A percentile compares a stretch with the other conserved stretches of the same genome.
phyloP scores from a whole-genome alignment of 2,329 filamentous ascomycete genomes.

The Emergomyces orientalis region DNA sequence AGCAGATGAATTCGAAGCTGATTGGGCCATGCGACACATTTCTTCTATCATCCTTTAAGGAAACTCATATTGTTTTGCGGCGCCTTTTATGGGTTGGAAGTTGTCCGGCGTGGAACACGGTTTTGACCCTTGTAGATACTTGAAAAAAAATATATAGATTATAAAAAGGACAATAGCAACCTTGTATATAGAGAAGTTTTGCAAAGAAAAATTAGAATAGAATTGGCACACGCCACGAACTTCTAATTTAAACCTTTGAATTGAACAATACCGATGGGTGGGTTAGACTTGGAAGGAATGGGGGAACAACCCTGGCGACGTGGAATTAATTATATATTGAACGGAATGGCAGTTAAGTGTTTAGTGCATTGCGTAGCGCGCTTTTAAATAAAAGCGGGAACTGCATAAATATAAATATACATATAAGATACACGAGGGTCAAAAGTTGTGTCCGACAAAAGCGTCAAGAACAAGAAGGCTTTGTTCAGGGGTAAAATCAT shows the following conservation, averaged over 20 bases:
- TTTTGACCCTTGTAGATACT: neutral
- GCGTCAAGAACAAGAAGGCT: neutral
- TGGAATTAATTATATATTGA: too few species aligned
- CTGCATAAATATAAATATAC: neutral
- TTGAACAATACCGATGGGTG: neutral
- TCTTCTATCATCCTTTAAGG: neutral
- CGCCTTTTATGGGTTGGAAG: neutral
- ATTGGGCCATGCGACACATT: neutral
- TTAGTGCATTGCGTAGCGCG: neutral
- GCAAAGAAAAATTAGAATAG: neutral
- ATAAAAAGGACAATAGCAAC: neutral
- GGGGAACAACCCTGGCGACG: too few species aligned
- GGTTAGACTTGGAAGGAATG: too few species aligned
- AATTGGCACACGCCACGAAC: neutral
- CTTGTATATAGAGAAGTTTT: neutral
- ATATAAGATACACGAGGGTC: too few species aligned
- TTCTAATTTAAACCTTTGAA: neutral
- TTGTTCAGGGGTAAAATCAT: neutral
- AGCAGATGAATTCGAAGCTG: neutral
- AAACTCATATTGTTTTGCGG: neutral
- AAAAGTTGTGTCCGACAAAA: neutral
- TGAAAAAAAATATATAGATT: too few species aligned
- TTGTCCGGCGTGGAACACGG: neutral
- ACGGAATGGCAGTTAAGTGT: neutral
- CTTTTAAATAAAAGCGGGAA: neutral